A percentile compares a stretch with the other conserved stretches of the same genome.
These are phyloP conservation scores for Lindgomyces ingoldianus DNA, from an alignment of 495 filamentous ascomycete genomes.

Conservation along the genomic window DNA sequence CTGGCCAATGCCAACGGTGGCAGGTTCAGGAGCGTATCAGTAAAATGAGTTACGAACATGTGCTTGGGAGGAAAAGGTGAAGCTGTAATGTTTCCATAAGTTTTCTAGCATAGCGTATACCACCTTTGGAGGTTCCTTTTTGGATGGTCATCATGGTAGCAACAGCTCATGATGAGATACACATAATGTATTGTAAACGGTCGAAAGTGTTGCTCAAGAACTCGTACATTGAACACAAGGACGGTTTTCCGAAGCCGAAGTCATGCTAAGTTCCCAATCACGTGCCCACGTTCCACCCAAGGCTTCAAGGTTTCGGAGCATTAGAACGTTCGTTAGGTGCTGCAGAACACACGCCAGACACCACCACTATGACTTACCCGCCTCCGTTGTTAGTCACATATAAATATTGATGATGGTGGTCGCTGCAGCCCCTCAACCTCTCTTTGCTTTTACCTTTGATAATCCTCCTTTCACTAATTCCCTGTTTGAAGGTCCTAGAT, in stretches of 20 bases:
- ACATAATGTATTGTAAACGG: conserved; percentile 29
- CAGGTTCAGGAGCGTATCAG: conserved; percentile 49
- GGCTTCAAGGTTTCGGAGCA: neutral
- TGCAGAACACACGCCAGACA: too few species aligned
- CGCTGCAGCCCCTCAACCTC: conserved; percentile 4
- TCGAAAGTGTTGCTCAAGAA: neutral
- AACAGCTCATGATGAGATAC: conserved; percentile 9
- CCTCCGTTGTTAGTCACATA: neutral
- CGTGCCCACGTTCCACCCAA: neutral
- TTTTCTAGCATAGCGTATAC: conserved; percentile 38
- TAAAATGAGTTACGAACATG: conserved; percentile 37
- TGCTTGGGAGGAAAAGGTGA: neutral
- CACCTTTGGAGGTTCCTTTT: conserved; percentile 18
- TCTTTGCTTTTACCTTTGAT: neutral
- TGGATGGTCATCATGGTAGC: conserved; percentile 17
- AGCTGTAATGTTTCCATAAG: conserved; percentile 33
- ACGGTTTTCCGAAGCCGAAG: too few species aligned
- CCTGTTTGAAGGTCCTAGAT: too few species aligned
- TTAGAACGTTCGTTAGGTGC: too few species aligned
- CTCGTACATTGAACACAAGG: neutral
- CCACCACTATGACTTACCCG: neutral
- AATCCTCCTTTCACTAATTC: neutral
- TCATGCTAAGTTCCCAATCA: too few species aligned
- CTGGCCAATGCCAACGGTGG: conserved; percentile 73
- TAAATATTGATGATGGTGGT: neutral